These are phyloP conservation scores for Pistacia integerrima DNA, from an alignment of 345 rosid species.

Conservation along the genomic window DNA sequence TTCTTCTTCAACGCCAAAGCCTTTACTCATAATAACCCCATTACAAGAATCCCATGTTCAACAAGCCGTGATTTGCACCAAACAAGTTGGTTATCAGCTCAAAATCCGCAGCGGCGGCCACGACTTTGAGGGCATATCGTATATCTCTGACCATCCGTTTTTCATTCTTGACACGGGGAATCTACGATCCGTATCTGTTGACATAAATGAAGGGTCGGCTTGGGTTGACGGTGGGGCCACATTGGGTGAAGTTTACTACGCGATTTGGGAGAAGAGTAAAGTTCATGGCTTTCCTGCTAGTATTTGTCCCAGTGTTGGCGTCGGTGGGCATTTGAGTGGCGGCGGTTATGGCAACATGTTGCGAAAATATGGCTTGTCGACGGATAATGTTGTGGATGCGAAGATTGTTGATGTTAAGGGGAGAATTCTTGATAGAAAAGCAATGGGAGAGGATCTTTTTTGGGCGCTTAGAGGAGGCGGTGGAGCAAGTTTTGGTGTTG, in stretches of 20 bases:
- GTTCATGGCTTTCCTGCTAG: constrained; percentile 61
- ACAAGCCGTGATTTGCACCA: constrained; percentile 48
- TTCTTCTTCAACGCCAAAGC: constrained; percentile 45
- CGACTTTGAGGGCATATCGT: constrained; percentile 65
- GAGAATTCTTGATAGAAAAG: constrained; percentile 41
- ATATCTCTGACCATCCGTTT: constrained; percentile 42
- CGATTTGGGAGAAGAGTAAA: constrained; percentile 41
- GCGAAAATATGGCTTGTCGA: constrained; percentile 57
- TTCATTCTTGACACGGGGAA: constrained; percentile 55
- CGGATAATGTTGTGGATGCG: constrained; percentile 60
- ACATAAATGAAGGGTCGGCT: constrained; percentile 31
- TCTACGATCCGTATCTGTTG: constrained; percentile 40
- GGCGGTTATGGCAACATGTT: constrained; percentile 65
- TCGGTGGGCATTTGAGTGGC: constrained; percentile 61
- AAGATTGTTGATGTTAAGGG: constrained; percentile 50
- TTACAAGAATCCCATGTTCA: constrained; percentile 43
- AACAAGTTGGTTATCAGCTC: constrained; percentile 34
- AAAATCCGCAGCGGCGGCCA: constrained; percentile 72
- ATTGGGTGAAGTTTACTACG: constrained; percentile 54
- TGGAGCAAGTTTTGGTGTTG: constrained; percentile 62
- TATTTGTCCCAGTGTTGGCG: constrained; percentile 54
- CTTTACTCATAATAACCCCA: constrained; percentile 43
- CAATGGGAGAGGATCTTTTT: constrained; percentile 74
- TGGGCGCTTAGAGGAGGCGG: constrained; percentile 83
- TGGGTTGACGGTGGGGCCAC: constrained; percentile 70